These are phyloP conservation scores for Flaveria sonorensis DNA, from an alignment of 129 eudicot genomes.

Conservation along the genomic window DNA sequence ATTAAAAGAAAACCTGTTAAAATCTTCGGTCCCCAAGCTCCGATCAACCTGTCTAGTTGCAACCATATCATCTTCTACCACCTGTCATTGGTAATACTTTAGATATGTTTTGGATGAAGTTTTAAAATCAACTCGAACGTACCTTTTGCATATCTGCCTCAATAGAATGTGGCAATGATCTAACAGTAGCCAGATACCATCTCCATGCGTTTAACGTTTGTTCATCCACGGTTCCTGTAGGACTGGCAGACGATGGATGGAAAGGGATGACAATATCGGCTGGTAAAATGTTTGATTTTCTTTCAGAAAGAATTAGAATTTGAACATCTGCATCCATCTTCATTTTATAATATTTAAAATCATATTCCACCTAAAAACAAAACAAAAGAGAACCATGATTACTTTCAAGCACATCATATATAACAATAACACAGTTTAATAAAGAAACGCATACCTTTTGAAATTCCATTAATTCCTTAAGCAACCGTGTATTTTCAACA, in stretches of 20 bases:
- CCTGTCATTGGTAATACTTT: constrained; percentile 35
- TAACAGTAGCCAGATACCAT: constrained; percentile 81
- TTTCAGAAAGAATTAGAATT: constrained; percentile 72
- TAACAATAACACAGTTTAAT: neutral
- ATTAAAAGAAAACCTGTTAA: constrained; percentile 59
- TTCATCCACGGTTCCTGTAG: constrained; percentile 32
- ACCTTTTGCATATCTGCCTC: constrained; percentile 84
- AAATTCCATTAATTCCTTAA: constrained; percentile 62
- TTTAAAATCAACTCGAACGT: neutral
- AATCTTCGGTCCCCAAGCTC: constrained; percentile 74
- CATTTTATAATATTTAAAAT: constrained; percentile 83
- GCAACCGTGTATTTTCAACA: constrained; percentile 64
- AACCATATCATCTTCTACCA: constrained; percentile 83
- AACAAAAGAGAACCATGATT: neutral
- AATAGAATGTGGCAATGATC: constrained; percentile 72
- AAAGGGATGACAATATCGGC: constrained; percentile 88
- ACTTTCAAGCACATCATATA: neutral
- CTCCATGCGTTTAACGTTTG: constrained; percentile 69
- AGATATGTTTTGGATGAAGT: neutral
- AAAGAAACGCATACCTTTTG: constrained; percentile 52
- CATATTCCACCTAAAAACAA: constrained; percentile 79
- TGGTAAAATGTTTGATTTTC: constrained; percentile 83
- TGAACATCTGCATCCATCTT: constrained; percentile 93
- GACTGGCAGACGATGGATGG: constrained; percentile 53
- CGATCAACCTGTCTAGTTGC: constrained; percentile 86